Base-by-base conservation (phyloP, 345 rosid genomes). In the Populus nigra region DNA sequence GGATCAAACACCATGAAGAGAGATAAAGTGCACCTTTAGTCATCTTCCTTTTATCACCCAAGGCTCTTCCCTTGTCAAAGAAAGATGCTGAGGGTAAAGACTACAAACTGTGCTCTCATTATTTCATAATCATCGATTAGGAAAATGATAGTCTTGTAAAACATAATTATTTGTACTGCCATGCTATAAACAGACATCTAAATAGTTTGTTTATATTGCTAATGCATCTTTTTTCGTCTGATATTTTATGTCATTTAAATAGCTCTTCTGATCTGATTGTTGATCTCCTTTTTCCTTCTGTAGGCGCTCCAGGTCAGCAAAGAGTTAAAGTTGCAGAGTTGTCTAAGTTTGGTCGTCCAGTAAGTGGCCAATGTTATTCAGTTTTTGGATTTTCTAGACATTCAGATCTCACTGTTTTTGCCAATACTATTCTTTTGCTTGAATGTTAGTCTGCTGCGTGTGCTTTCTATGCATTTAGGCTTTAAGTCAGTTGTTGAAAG, bases 261-360 rank as follows among this genome's bases (percentile, higher is more conserved):
- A 61, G 33, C 12, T 47, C 20, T 12, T 67, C 53, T 77, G 36
- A 55, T 65, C 68, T 45, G 35, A 39, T 36, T 53, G 57, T 61
- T 81, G 50, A 23, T 65, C 17, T 80, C 20, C 33, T 11, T 43
- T 68, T 75, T 65, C 61, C 20, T 16, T 72, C 35, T 55, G 81
- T 76, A 94, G 98, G 98, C 67, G 72, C 74, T 61, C 99, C 97
- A 29, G 97, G 98, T 84, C 91, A 85, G 72, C 97, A 86, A 73
- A 90, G 87, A 77, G 87, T 89, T 57, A 91, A 91, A 76, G 88
- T 77, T 79, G 69, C 88, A 11, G 93, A 90, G 67, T 68, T 91
- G 76, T 87, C 96, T 53, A 91, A 87, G 80, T 90, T 90, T 84
- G 91, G 93, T 41, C 89, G 91, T 69, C 91, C 93, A n/a, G 93